Conservation (phyloP, 2,329 filamentous ascomycete genomes). For the Fusarium sulawesiense region DNA sequence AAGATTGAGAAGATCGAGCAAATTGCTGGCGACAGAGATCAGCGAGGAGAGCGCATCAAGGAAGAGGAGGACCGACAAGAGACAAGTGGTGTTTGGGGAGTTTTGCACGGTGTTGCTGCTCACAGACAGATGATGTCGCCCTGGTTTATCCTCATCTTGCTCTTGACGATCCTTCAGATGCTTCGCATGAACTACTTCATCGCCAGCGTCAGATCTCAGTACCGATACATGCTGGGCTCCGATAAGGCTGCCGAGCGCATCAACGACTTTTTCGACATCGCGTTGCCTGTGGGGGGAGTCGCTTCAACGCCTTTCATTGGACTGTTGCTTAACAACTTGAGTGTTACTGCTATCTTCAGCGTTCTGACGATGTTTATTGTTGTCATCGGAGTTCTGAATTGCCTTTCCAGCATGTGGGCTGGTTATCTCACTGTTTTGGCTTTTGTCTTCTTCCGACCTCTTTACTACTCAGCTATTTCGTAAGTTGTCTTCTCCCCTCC, state of each 20-base stretch:
- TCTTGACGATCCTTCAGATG: slow-evolving; percentile 71
- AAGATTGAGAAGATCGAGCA: slow-evolving; percentile 72
- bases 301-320: slow-evolving; percentile 78
- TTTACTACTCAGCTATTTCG: slow-evolving; percentile 82
- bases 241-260: slow-evolving; percentile 52
- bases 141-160: slow-evolving; percentile 78
- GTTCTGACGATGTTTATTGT: slow-evolving; percentile 70
- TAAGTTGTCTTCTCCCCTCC: slow-evolving; percentile 50
- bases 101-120: slow-evolving; percentile 73
- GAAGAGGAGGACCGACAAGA: slow-evolving; percentile 69
- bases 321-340: slow-evolving; percentile 72
- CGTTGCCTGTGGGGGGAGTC: slow-evolving; percentile 75
- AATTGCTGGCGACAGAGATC: slow-evolving; percentile 67
- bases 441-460: slow-evolving; percentile 78
- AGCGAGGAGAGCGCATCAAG: slow-evolving; percentile 65
- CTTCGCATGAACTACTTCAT: slow-evolving; percentile 78
- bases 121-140: slow-evolving; percentile 72
- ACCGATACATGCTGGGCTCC: slow-evolving; percentile 72
- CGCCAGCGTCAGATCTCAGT: slow-evolving; percentile 76
- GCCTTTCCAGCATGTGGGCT: slow-evolving; percentile 70
- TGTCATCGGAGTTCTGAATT: slow-evolving; percentile 69
- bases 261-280: slow-evolving; percentile 58
- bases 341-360: slow-evolving; percentile 68
- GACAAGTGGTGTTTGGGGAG: slow-evolving; percentile 76
- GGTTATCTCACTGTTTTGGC: slow-evolving; percentile 74